phyloP scores from a whole-genome alignment of 208 protist species.

The Leishmania amazonensis region DNA sequence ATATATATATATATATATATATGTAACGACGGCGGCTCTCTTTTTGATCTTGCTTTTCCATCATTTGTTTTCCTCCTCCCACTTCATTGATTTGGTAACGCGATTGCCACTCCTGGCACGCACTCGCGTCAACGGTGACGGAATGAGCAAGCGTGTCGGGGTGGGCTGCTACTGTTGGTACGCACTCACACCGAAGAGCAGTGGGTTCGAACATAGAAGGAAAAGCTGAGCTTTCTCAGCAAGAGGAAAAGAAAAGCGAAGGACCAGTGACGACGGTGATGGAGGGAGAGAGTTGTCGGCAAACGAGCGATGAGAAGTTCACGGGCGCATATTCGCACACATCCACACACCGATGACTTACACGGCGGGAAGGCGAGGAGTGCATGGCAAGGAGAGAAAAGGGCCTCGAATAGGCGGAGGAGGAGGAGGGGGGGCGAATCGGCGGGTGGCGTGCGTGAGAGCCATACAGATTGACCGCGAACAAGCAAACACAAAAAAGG shows the following conservation, averaged over 20 bases:
- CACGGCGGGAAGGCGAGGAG: background rate
- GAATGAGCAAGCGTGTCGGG: background rate
- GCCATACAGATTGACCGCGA: background rate
- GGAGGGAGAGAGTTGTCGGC: background rate
- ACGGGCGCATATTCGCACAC: background rate
- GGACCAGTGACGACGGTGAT: too few relatives aligned
- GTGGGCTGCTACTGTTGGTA: too few relatives aligned
- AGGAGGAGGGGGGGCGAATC: background rate
- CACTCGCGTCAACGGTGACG: background rate
- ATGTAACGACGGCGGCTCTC: too few relatives aligned
- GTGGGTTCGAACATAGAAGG: too few relatives aligned
- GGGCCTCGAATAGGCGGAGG: background rate
- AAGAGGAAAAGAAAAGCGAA: background rate
- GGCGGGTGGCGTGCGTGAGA: background rate
- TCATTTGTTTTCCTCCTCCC: background rate
- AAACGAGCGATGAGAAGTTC: background rate
- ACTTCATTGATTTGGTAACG: background rate
- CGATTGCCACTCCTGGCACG: background rate
- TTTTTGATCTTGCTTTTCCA: background rate
- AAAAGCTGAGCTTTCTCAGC: background rate
- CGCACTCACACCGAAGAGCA: too few relatives aligned
- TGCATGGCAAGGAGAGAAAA: background rate
- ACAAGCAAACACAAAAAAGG: background rate
- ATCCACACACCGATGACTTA: background rate
- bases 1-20: background rate